Percentiles rank a stretch among this genome's conserved stretches.
Evolutionary conservation across 371 early-diverging fungal species (phyloP).

Genomic region (Mucor circinelloides): DNA sequence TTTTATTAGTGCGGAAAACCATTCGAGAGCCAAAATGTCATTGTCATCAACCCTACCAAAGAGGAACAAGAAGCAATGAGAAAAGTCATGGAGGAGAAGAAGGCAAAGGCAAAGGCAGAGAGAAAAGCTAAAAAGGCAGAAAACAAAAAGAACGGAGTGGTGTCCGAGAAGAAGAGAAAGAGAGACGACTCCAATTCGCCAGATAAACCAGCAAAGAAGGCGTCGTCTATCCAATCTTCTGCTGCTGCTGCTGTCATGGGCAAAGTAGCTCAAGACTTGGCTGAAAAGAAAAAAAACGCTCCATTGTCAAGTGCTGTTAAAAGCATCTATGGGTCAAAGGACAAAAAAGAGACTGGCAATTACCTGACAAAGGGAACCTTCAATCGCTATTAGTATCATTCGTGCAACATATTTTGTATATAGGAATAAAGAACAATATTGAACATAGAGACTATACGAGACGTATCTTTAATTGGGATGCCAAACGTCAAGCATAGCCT

Average conservation of each 20-base stretch:
- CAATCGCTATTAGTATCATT: slow-evolving; percentile 52
- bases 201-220: slow-evolving; percentile 19
- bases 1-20: slow-evolving; percentile 67
- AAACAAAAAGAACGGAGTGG: slow-evolving; percentile 22
- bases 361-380: slow-evolving; percentile 73
- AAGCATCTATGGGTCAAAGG: slow-evolving; percentile 51
- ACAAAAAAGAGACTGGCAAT: slow-evolving; percentile 54
- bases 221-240: slow-evolving; percentile 28
- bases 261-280: slow-evolving; percentile 60
- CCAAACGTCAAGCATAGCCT: no score
- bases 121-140: slow-evolving; percentile 55
- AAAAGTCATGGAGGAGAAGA: slow-evolving; percentile 57
- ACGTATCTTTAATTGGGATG: no score
- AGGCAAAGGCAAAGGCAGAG: slow-evolving; percentile 59
- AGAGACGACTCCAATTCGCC: slow-evolving; percentile 12
- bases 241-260: slow-evolving; percentile 56
- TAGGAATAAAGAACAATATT: not conserved
- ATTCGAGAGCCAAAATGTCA: slow-evolving; percentile 60
- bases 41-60: slow-evolving; percentile 76
- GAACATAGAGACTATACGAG: not conserved
- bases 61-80: slow-evolving; percentile 65
- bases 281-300: slow-evolving; percentile 41
- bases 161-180: slow-evolving; percentile 29
- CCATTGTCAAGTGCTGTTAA: slow-evolving; percentile 56
- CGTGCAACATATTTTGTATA: not conserved